Evolutionary conservation across 1,284 basidiomycete genomes (phyloP), one percentile per base, ranked within the genome.

Genomic region (Termitomyces sp.): DNA sequence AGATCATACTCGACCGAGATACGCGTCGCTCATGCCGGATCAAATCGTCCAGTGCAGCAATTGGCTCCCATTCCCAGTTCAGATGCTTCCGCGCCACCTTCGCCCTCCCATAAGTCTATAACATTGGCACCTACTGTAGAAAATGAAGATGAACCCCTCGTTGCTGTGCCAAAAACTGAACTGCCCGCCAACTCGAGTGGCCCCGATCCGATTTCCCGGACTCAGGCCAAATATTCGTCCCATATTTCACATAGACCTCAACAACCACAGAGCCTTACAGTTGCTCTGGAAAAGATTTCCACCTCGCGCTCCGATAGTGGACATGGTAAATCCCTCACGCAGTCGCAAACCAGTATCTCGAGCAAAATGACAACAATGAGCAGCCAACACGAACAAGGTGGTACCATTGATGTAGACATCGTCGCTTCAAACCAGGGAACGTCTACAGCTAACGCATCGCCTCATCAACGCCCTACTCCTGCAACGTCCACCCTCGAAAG

Each of bases 1-100:
- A 69, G 74, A 57, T 75, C 75, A 5, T 64, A 69, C 39, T 75
- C 76, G 3, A 70, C 61, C 28, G 76, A 79, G 31, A 70, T 53
- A 50, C 58, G 50, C 36, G 58, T 52, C 30, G 40, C 55, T 28
- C 61, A 69, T 38, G 61, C 53, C 51, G 61, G 56, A 52, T 58
- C 58, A 54, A 65, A 58, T 57, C 67, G 66, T 41, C 60, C 65
- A 52, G 67, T 65, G 49, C 63, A 70, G 13, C 71, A 80, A 33
- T 71, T 86, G 17, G 76, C 81, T 26, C 81, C 83, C 17, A 85
- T 85, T 45, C 83, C 83, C 39, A 81, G 78, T 28, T 84, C 82
- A 30, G 82, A 84, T 45, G 73, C 67, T n/a, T 80, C 80, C 21
- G 60, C 67, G 12, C 70, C 77, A 44, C 70, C 77, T 13, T 74